Base-by-base conservation (phyloP, 768 basidiomycete species). In the Stropharia rugosoannulata region DNA sequence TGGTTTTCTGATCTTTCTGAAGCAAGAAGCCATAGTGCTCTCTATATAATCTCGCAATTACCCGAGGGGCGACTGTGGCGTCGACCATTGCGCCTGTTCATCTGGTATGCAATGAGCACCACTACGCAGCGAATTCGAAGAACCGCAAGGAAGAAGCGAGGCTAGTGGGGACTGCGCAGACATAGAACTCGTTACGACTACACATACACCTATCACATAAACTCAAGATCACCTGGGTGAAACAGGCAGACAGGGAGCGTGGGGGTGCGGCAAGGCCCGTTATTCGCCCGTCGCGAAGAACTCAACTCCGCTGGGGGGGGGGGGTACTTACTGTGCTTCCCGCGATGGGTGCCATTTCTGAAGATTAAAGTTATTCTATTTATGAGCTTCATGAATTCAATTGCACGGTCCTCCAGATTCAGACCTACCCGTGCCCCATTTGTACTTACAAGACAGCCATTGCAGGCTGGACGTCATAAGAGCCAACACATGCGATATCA, bases 201-300 rank as follows among this genome's bases (percentile, higher is more conserved):
- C 32, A 32, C 5, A 22, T 29, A 13, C 32, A 22, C 41, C 51
- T 37, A 52, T 52, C 51, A 52, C 7, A 52, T 19, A 52, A 52
- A 29, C 51, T 44, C 22, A 16, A 19, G 36, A 13, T 22, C 19
- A 36, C 8, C 19, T 52, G 22, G 13, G 7, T 41, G 16, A 18
- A 52, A 45, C 18, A 52, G 15, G 16, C 16, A 41, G 32, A 9
- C 32, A 22, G 41, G 25, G 42, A 32, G 43, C 42, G 42, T 16
- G 4, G 16, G 42, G 16, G 42, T 35, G 41, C 51, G 51, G 51
- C 10, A 52, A 43, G 51, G 44, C n/a, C 27, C 40, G 4, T 19
- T 36, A 27, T 50, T 50, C 19, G 19, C 27, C 49, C 6, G 15
- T 50, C n/a, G 18, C 11, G 15, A 32, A 38, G 19, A 18, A 32